A percentile compares a stretch with the other conserved stretches of the same genome.
Conservation (phyloP, 768 basidiomycete genomes). For the Pulveroboletus sp. region DNA sequence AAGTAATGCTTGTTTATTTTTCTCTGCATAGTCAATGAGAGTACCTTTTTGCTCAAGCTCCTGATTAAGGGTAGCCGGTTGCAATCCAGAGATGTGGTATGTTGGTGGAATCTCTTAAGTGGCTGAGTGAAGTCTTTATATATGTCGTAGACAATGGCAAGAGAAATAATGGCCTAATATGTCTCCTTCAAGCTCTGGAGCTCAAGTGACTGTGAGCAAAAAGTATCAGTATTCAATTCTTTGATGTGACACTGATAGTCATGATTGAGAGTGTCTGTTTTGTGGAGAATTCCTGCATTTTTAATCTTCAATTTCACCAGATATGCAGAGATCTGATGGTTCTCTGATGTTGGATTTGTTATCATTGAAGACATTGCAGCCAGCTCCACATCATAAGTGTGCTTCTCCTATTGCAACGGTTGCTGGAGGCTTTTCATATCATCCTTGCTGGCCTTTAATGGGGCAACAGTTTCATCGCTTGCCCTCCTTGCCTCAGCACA, state of each 20-base stretch:
- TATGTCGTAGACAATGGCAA: constrained; percentile 20
- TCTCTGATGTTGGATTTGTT: constrained; percentile 33
- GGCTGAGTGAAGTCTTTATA: constrained; percentile 14
- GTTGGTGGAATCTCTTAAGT: constrained; percentile 8
- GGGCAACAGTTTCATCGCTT: constrained; percentile 57
- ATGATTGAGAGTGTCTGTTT: constrained; percentile 12
- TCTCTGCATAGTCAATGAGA: constrained; percentile 4
- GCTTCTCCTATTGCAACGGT: constrained; percentile 12
- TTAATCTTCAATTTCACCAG: constrained; percentile 13
- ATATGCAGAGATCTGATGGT: constrained; percentile 22
- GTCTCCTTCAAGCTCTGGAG: constrained; percentile 7
- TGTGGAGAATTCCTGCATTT: constrained; percentile 15
- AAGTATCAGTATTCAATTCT: constrained; percentile 4
- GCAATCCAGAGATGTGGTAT: constrained; percentile 14
- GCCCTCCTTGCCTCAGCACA: constrained; percentile 74
- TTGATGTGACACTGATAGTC: constrained; percentile 9
- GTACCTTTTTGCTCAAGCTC: constrained; percentile 13
- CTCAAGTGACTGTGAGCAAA: constrained; percentile 11
- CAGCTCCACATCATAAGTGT: constrained; percentile 34
- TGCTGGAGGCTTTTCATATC: constrained; percentile 46
- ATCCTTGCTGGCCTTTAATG: constrained; percentile 59
- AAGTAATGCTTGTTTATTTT: constrained; percentile 12
- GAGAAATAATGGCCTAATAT: constrained; percentile 19
- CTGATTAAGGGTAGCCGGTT: constrained; percentile 9
- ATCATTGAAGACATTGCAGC: constrained; percentile 38